Base-by-base conservation (phyloP, 108 stramenopile genomes). In the Hondaea fermentalgiana region DNA sequence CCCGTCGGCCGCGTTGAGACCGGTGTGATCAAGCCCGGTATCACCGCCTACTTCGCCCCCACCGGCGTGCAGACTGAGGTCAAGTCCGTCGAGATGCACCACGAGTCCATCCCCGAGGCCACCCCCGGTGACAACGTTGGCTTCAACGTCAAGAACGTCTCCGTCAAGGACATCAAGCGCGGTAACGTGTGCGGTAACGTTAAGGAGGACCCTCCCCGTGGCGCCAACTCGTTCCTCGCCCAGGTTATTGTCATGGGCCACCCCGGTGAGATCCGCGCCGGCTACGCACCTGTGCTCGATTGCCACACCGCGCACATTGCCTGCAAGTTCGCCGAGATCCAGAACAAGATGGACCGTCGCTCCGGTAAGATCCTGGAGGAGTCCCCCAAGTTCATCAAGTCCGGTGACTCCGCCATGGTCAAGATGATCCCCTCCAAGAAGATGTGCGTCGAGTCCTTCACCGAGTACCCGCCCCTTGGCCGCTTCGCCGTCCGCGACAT, bases 301-400 rank as follows among this genome's bases (percentile, higher is more conserved):
- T 95, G 96, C 91, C 95, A 98, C 91, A 97, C 97, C 28, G 96
- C 97, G 14, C 98, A 98, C 92, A 96, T 98, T 83, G 98, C 98
- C 58, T 98, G 98, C 89, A 97, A 96, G 76, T 97, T 95, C 91
- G 90, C 87, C 83, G 72, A 95, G 44, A 97, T 95, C 91, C 95
- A 96, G 90, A 92, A 96, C 89, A 97, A 96, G 95, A 95, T 97
- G 93, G 97, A 98, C 92, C 94, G 96, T 53, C 94, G 95, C 71
- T 94, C 96, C 35, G 97, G 96, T 72, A 95, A 97, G 91, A 92
- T 94, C 64, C 57, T 97, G 23, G 97, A 97, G 91, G 91, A 91
- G 87, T 93, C 97, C 91, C 98, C 98, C 72, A 93, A 94, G 87
- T 96, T 94, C 89, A 93, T 98, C 51, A 93, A 97, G 94, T 90